These are phyloP conservation scores for Umbelopsis vinacea DNA, from an alignment of 192 early-diverging fungal genomes.

Conservation along the genomic window DNA sequence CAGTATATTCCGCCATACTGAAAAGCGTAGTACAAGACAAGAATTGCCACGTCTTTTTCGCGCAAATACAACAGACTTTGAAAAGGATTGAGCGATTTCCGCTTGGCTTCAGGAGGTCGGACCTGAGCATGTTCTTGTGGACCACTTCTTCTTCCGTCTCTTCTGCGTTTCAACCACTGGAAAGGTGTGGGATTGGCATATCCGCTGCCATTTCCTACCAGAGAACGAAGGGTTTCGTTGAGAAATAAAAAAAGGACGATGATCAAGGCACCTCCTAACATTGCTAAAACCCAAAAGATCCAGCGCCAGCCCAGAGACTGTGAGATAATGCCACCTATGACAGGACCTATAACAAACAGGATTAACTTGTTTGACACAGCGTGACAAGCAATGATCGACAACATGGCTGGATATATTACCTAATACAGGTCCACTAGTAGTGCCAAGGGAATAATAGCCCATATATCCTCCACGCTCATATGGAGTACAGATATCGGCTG, in stretches of 20 bases:
- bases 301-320: conserved; percentile 34
- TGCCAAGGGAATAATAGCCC: conserved; percentile 27
- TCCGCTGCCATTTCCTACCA: conserved; percentile 32
- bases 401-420: conserved; percentile 4
- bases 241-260: conserved; percentile 29
- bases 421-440: conserved; percentile 31
- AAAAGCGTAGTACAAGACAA: conserved; percentile 15
- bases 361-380: neutral
- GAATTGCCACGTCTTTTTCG: conserved; percentile 9
- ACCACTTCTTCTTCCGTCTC: neutral
- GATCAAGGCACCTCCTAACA: conserved; percentile 6
- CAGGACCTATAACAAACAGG: conserved; percentile 14
- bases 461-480: conserved; percentile 29
- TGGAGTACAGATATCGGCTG: conserved; percentile 37
- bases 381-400: neutral
- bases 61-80: conserved; percentile 6
- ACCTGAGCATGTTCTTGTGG: neutral
- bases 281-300: conserved; percentile 49
- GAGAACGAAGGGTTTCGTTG: conserved; percentile 30
- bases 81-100: neutral
- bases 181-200: conserved; percentile 34
- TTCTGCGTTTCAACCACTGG: conserved; percentile 22
- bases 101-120: neutral
- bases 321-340: conserved; percentile 34
- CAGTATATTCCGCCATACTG: conserved; percentile 24